These are phyloP conservation scores for Alternaria alternata DNA, from an alignment of 2,329 filamentous ascomycete species.

Conservation along the genomic window DNA sequence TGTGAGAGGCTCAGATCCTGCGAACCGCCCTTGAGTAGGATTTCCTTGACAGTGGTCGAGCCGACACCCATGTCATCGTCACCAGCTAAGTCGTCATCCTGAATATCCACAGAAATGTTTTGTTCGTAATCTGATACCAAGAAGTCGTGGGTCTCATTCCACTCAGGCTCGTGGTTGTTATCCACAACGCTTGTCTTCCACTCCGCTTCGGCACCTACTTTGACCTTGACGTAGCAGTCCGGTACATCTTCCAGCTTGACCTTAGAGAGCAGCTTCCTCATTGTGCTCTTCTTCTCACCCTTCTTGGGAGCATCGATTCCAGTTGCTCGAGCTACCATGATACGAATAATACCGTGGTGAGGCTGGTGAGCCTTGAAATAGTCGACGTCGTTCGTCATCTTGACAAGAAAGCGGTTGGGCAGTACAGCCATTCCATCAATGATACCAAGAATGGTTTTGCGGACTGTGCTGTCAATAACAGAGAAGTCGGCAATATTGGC, in stretches of 20 bases:
- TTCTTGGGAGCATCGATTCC: slow-evolving; percentile 52
- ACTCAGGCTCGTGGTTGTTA: slow-evolving; percentile 54
- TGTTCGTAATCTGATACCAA: slow-evolving; percentile 58
- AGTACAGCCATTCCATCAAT: slow-evolving; percentile 58
- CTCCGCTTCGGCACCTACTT: slow-evolving; percentile 53
- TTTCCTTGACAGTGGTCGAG: slow-evolving; percentile 52
- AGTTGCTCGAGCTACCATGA: slow-evolving; percentile 55
- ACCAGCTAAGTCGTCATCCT: slow-evolving; percentile 55
- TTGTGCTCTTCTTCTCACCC: slow-evolving; percentile 44
- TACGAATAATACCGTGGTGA: slow-evolving; percentile 54
- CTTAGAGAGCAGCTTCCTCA: slow-evolving; percentile 53
- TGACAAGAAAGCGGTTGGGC: slow-evolving; percentile 60
- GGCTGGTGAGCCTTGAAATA: slow-evolving; percentile 60
- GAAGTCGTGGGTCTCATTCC: slow-evolving; percentile 61
- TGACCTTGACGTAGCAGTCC: slow-evolving; percentile 58
- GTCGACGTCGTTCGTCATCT: slow-evolving; percentile 57
- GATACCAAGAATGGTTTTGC: slow-evolving; percentile 56
- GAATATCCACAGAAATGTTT: slow-evolving; percentile 51
- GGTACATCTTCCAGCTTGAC: slow-evolving; percentile 56
- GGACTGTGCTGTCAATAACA: slow-evolving; percentile 55
- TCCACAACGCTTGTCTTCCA: slow-evolving; percentile 57
- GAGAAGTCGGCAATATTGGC: slow-evolving; percentile 56
- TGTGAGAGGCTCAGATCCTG: slow-evolving; percentile 53
- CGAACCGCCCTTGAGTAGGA: slow-evolving; percentile 54
- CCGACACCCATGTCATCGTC: slow-evolving; percentile 58